Conservation (phyloP, 805 yeast genomes). For the Cyberlindnera euphorbiae region DNA sequence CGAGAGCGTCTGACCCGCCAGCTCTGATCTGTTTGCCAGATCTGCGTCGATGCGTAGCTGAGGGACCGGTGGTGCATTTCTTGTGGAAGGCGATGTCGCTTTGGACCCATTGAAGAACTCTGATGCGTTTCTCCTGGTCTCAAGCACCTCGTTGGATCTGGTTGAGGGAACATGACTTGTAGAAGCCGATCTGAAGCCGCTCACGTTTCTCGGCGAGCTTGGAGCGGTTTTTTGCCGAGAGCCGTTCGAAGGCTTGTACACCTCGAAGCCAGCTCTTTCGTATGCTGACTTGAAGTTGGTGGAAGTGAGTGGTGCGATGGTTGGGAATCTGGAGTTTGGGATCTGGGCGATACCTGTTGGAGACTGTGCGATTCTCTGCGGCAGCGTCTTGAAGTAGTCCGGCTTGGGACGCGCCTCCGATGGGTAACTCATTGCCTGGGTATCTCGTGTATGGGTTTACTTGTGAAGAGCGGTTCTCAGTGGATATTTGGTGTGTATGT, state of each 20-base stretch:
- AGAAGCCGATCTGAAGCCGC: slow-evolving; percentile 14
- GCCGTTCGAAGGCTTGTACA: slow-evolving; percentile 29
- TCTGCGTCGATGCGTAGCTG: slow-evolving; percentile 13
- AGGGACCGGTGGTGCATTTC: neutral
- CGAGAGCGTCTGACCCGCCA: too few relatives aligned
- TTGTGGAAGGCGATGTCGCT: slow-evolving; percentile 5
- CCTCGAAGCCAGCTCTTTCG: slow-evolving; percentile 81
- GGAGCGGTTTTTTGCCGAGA: slow-evolving; percentile 3
- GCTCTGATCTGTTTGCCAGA: slow-evolving; percentile 7
- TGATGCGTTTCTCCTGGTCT: slow-evolving; percentile 18
- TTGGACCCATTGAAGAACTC: slow-evolving; percentile 1
- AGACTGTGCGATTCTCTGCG: slow-evolving; percentile 21
- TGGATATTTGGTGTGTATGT: too few relatives aligned
- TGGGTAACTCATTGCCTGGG: slow-evolving; percentile 3
- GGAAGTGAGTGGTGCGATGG: slow-evolving; percentile 51
- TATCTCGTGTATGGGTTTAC: too few relatives aligned
- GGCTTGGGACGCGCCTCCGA: slow-evolving; percentile 10
- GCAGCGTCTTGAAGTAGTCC: slow-evolving; percentile 24
- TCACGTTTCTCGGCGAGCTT: neutral
- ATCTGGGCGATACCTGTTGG: slow-evolving; percentile 26
- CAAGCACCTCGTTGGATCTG: neutral
- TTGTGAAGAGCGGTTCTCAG: too few relatives aligned
- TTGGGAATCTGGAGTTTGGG: slow-evolving; percentile 56
- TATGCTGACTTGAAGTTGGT: slow-evolving; percentile 59
- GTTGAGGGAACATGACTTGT: slow-evolving; percentile 9